Evolutionary conservation across 73 alveolate species (phyloP).

Genomic region (Paramecium sexaurelia): DNA sequence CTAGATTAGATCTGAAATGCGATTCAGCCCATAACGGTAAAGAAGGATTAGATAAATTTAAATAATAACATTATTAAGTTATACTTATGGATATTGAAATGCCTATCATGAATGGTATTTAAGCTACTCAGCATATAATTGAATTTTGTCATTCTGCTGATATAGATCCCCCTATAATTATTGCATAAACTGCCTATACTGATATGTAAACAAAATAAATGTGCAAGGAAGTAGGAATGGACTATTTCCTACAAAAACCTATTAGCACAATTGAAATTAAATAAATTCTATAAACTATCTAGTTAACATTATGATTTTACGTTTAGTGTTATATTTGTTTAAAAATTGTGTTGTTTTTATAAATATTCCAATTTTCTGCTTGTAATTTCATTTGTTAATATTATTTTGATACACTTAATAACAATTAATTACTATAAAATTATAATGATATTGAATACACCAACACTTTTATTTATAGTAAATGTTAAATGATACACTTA

Average conservation of each 20-base stretch:
- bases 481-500: no score
- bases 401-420: no score
- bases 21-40: slow-evolving; percentile 47
- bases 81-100: slow-evolving; percentile 48
- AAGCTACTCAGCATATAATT: not conserved
- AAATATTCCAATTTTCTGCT: no score
- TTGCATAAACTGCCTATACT: slow-evolving; percentile 53
- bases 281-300: slow-evolving; percentile 5
- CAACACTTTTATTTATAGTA: no score
- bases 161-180: not conserved
- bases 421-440: no score
- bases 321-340: no score
- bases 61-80: not conserved
- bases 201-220: not conserved
- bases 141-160: not conserved
- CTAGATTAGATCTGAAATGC: not conserved
- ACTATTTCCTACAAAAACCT: slow-evolving; percentile 24
- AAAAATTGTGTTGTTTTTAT: no score
- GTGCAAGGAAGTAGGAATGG: slow-evolving; percentile 42
- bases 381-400: no score
- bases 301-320: not conserved
- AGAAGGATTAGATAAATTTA: slow-evolving; percentile 25
- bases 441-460: no score
- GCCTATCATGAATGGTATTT: slow-evolving; percentile 51
- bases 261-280: slow-evolving; percentile 34